Conservation (phyloP, 768 basidiomycete species). For the Hypholoma fasciculare region DNA sequence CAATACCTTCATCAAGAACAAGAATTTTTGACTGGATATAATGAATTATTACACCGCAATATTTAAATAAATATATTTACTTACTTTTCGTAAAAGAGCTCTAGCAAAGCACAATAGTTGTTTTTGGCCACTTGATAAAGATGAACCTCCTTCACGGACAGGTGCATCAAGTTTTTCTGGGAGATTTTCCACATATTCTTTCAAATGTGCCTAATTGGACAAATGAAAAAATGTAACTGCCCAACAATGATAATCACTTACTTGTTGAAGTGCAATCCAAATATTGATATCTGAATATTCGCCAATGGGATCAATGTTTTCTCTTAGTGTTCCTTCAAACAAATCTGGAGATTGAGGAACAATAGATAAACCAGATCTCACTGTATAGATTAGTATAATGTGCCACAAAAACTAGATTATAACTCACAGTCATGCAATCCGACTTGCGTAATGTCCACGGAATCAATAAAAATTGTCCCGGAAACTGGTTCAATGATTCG, state of each 20-base stretch:
- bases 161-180: conserved; percentile 70
- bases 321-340: conserved; percentile 73
- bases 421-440: conserved; percentile 69
- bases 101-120: conserved; percentile 90
- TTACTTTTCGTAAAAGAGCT: conserved; percentile 74
- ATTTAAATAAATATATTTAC: conserved; percentile 5
- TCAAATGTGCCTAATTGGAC: conserved; percentile 56
- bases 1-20: conserved; percentile 86
- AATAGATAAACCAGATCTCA: conserved; percentile 80
- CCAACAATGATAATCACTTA: conserved; percentile 10
- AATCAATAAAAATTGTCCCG: conserved; percentile 73
- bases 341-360: conserved; percentile 80
- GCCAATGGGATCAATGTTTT: conserved; percentile 89
- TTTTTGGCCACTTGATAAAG: conserved; percentile 81
- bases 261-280: conserved; percentile 83
- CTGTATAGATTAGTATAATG: conserved; percentile 30
- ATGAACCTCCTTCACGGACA: conserved; percentile 78
- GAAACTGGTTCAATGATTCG: conserved; percentile 71
- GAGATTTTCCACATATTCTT: conserved; percentile 64
- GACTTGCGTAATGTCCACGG: conserved; percentile 72
- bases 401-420: neutral
- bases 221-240: neutral
- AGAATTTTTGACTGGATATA: conserved; percentile 70
- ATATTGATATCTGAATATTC: conserved; percentile 76
- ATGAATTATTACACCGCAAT: neutral